Evolutionary conservation across 768 basidiomycete species (phyloP).

Genomic region (Clitopilus passeckerianus): DNA sequence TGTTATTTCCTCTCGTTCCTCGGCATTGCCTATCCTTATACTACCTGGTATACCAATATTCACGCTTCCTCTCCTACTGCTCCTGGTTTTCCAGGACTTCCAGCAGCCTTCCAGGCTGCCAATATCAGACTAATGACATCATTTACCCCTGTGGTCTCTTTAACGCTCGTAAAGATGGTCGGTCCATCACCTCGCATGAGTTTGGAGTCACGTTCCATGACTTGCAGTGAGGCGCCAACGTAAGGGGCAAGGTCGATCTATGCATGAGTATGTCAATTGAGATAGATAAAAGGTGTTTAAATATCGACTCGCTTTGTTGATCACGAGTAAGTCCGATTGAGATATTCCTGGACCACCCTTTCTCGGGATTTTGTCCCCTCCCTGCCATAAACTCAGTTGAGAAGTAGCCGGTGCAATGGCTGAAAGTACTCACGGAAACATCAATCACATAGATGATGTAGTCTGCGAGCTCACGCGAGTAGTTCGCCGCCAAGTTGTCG

Average conservation of each 20-base stretch:
- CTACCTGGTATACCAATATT: not conserved
- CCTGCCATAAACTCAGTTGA: conserved; percentile 36
- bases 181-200: conserved; percentile 94
- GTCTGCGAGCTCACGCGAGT: conserved; percentile 93
- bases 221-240: conserved; percentile 88
- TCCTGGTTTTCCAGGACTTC: conserved; percentile 61
- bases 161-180: conserved; percentile 86
- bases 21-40: too few species aligned
- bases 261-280: not conserved
- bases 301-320: conserved; percentile 73
- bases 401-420: not conserved
- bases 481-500: conserved; percentile 96
- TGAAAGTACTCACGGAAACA: conserved; percentile 53
- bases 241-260: conserved; percentile 92
- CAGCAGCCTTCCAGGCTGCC: conserved; percentile 84
- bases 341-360: conserved; percentile 99
- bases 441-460: conserved; percentile 95
- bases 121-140: conserved; percentile 79
- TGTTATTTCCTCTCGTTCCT: too few species aligned
- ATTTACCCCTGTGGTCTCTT: conserved; percentile 71
- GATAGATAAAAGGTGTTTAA: not conserved
- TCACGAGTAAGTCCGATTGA: conserved; percentile 88
- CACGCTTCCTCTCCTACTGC: conserved; percentile 33
- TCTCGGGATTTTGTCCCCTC: conserved; percentile 96
- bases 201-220: conserved; percentile 92